Percentiles rank a stretch among this genome's conserved stretches.
Conservation (phyloP, 345 rosid species). For the Kandelia obovata region DNA sequence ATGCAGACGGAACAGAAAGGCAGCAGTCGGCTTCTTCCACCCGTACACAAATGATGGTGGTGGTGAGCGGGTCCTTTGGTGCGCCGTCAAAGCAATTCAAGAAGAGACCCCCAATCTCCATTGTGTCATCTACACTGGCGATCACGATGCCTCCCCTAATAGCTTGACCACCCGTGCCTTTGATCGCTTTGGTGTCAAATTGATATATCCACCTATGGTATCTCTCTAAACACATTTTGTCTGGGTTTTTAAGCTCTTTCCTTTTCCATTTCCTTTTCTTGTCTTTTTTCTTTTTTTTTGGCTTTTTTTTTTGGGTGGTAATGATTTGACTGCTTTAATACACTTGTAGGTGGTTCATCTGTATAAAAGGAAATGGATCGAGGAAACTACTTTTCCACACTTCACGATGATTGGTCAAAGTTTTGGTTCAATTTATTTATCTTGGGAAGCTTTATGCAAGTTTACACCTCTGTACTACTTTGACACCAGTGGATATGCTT, state of each 20-base stretch:
- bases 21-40: slow-evolving; percentile 85
- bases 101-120: slow-evolving; percentile 65
- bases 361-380: slow-evolving; percentile 71
- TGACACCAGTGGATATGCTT: slow-evolving; percentile 92
- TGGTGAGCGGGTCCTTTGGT: slow-evolving; percentile 96
- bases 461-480: slow-evolving; percentile 64
- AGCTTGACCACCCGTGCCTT: slow-evolving; percentile 58
- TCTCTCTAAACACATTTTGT: too few species aligned
- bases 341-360: slow-evolving; percentile 70
- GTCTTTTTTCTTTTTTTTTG: neutral
- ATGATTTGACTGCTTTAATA: neutral
- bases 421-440: slow-evolving; percentile 78
- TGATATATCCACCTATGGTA: slow-evolving; percentile 70
- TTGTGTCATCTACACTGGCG: slow-evolving; percentile 73
- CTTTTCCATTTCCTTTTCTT: neutral
- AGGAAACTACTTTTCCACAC: slow-evolving; percentile 73
- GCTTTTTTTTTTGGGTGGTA: neutral
- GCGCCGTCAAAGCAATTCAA: slow-evolving; percentile 87
- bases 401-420: slow-evolving; percentile 98
- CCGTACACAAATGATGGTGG: slow-evolving; percentile 97
- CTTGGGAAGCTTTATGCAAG: slow-evolving; percentile 87
- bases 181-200: slow-evolving; percentile 80
- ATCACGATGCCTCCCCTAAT: slow-evolving; percentile 61
- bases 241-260: slow-evolving; percentile 27
- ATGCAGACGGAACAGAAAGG: slow-evolving; percentile 35